Base-by-base conservation (phyloP, 352 stramenopile genomes). In the Hyaloperonospora arabidopsidis region DNA sequence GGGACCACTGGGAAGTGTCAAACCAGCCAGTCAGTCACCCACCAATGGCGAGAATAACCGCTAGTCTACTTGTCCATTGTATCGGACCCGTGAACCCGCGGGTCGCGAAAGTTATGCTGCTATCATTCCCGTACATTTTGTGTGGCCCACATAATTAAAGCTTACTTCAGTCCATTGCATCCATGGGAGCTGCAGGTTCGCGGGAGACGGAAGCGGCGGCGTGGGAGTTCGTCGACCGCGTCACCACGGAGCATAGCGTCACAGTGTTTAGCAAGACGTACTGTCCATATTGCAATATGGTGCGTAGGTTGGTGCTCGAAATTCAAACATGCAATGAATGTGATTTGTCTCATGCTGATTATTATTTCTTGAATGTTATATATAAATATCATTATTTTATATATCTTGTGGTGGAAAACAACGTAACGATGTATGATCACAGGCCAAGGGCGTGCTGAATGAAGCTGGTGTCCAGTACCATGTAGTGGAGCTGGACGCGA, bases 201-300 rank as follows among this genome's bases (percentile, higher is more conserved):
- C 69, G 64, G 32, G 72, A 79, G 60, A 81, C 76, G 39, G 72
- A 81, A 53, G 57, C 63, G 18, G 72, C 70, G 34, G 79, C 76
- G 46, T 54, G 73, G 23, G 69, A 70, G 55, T 87, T 83, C 61
- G 67, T 89, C 44, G 67, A 84, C 49, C 59, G 63, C 38, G 60
- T 69, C 34, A 70, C 79, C 49, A 61, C 59, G 2, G 59, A 79
- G 47, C 68, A 87, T 58, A 52, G 48, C 21, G 66, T 89, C 45
- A 74, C 70, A 25, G 67, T 89, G 65, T 98, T 97, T 65, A 96
- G 86, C 59, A 98, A 98, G 74, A 82, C 80, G 18, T 97, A 93
- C 68, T 98, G 94, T 53, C 89, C 88, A 2, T 98, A 96, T 67
- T 98, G 94, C 66, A 72, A 66, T 21, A 63, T 81, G 63, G 79